A percentile compares a stretch with the other conserved stretches of the same genome.
phyloP scores from a whole-genome alignment of 192 early-diverging fungal species.

The Coemansia sp. region DNA sequence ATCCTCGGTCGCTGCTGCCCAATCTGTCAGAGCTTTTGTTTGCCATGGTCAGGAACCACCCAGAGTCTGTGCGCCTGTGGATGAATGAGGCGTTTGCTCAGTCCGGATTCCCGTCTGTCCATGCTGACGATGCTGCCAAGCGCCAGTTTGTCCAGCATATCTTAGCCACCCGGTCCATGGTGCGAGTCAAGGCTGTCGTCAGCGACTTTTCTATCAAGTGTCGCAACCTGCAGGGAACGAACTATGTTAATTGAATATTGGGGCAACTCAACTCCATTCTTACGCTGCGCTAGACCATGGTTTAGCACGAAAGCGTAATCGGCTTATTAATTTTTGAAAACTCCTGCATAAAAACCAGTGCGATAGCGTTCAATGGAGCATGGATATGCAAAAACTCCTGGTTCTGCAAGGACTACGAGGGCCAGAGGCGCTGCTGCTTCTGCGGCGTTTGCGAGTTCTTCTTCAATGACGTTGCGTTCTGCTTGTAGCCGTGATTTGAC shows the following conservation, averaged over 20 bases:
- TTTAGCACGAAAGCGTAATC: too few species aligned
- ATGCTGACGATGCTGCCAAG: slow-evolving; percentile 29
- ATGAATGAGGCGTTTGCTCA: slow-evolving; percentile 32
- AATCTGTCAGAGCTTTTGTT: slow-evolving; percentile 48
- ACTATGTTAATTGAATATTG: slow-evolving; percentile 5
- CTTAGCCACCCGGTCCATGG: slow-evolving; percentile 37
- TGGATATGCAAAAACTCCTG: too few species aligned
- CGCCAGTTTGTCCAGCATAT: slow-evolving; percentile 36
- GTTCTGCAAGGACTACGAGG: too few species aligned
- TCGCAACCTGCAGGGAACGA: slow-evolving; percentile 43
- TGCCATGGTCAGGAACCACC: slow-evolving; percentile 46
- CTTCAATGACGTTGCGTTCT: not conserved
- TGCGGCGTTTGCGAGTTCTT: not conserved
- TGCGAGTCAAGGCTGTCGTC: slow-evolving; percentile 29
- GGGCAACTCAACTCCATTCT: too few species aligned
- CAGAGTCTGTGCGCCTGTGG: slow-evolving; percentile 8
- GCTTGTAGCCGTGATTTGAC: too few species aligned
- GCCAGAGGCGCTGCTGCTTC: too few species aligned
- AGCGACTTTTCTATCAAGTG: slow-evolving; percentile 43
- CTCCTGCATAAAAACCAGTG: too few species aligned
- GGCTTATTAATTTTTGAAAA: too few species aligned
- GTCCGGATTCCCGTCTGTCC: slow-evolving; percentile 37
- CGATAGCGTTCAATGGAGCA: too few species aligned
- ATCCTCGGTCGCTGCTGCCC: slow-evolving; percentile 51
- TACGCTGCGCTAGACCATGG: too few species aligned